Conservation (phyloP, 176 grass and related monocot genomes). For the Carex cristatella region DNA sequence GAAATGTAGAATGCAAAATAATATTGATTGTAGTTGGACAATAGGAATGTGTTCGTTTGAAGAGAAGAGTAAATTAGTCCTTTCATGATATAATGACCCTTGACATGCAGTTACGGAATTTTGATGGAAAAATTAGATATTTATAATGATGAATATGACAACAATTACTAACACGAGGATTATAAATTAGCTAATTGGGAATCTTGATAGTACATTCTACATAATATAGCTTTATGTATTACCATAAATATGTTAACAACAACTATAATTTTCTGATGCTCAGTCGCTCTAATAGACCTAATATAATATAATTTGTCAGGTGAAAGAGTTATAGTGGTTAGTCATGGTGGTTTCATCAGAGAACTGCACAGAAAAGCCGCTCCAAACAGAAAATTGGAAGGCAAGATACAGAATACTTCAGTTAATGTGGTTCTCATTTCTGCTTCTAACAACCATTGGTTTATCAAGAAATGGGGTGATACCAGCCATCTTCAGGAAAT, state of each 20-base stretch:
- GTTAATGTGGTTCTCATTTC: conserved; percentile 67
- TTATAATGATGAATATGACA: too few relatives aligned
- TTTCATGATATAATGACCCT: too few relatives aligned
- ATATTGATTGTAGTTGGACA: too few relatives aligned
- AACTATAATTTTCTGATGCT: background rate
- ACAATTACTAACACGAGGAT: too few relatives aligned
- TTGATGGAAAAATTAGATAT: too few relatives aligned
- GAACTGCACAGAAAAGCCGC: conserved; percentile 55
- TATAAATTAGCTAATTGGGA: background rate
- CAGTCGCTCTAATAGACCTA: background rate
- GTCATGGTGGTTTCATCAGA: conserved; percentile 67
- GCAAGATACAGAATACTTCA: conserved; percentile 65
- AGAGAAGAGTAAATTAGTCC: too few relatives aligned
- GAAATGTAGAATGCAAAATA: too few relatives aligned
- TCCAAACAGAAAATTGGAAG: conserved; percentile 23
- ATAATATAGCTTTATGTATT: background rate
- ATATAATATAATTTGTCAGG: conserved; percentile 31
- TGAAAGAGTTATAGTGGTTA: conserved; percentile 71
- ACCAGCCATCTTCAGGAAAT: conserved; percentile 53
- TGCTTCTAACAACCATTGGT: conserved; percentile 41
- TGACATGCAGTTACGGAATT: too few relatives aligned
- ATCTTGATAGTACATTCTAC: background rate
- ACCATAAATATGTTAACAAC: background rate
- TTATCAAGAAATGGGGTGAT: conserved; percentile 56
- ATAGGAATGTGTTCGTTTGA: too few relatives aligned